Conservation (phyloP, 495 filamentous ascomycete species). For the Talaromyces liani region DNA sequence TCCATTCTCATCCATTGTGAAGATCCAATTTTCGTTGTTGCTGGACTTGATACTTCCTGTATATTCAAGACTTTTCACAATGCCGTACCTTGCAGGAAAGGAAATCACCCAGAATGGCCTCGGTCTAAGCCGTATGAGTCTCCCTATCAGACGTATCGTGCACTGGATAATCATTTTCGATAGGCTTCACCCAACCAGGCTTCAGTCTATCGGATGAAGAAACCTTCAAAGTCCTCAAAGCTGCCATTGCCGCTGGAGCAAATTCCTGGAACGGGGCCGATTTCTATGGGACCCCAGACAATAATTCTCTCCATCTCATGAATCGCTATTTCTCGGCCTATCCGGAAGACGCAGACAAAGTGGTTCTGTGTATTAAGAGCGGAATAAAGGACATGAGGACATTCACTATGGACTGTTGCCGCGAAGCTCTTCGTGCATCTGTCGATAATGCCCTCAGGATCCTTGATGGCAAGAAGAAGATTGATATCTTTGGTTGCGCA, state of each 20-base stretch:
- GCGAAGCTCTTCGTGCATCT: slow-evolving; percentile 40
- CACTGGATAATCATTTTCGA: background rate
- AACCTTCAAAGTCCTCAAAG: slow-evolving; percentile 54
- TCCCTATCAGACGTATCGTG: background rate
- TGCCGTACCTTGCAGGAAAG: slow-evolving; percentile 15
- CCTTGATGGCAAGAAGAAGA: slow-evolving; percentile 59
- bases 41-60: background rate
- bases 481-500: slow-evolving; percentile 67
- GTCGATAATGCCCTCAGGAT: slow-evolving; percentile 48
- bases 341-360: slow-evolving; percentile 59
- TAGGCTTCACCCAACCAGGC: slow-evolving; percentile 56
- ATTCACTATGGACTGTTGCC: slow-evolving; percentile 35
- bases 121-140: slow-evolving; percentile 13
- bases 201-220: slow-evolving; percentile 43
- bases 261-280: slow-evolving; percentile 38
- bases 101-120: slow-evolving; percentile 14
- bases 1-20: background rate
- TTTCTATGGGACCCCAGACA: slow-evolving; percentile 28
- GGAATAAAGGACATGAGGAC: slow-evolving; percentile 27
- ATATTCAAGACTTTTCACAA: background rate
- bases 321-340: slow-evolving; percentile 60
- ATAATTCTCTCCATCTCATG: slow-evolving; percentile 50
- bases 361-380: slow-evolving; percentile 61
- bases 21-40: background rate
- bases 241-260: slow-evolving; percentile 48